These are phyloP conservation scores for Pseudopediastrum boryanum DNA, from an alignment of 139 green algal species.

Conservation along the genomic window DNA sequence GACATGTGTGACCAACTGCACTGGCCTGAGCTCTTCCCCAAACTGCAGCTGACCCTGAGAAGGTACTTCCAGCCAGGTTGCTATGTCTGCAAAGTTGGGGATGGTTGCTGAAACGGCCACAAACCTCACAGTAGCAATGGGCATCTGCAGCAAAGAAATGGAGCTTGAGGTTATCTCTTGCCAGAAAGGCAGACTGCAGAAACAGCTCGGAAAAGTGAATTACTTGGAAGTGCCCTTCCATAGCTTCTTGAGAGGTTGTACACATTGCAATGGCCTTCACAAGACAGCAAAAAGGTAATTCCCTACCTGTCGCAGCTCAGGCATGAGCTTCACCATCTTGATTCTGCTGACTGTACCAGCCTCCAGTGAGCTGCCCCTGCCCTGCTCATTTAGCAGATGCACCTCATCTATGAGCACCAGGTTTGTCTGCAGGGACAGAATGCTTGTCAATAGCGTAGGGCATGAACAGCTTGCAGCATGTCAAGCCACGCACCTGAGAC, in stretches of 20 bases:
- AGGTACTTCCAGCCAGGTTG: constrained; percentile 66
- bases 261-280: no score
- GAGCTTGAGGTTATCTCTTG: no score
- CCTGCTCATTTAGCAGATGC: constrained; percentile 83
- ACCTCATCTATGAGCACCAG: constrained; percentile 94
- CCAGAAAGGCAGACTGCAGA: no score
- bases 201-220: no score
- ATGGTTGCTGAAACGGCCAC: constrained; percentile 88
- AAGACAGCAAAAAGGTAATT: not conserved
- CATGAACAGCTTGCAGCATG: not conserved
- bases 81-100: constrained; percentile 69
- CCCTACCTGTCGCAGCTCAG: constrained; percentile 55
- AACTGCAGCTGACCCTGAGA: constrained; percentile 61
- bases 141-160: constrained; percentile 60
- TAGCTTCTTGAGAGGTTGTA: no score
- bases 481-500: constrained; percentile 46
- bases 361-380: constrained; percentile 80
- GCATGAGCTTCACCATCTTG: constrained; percentile 66
- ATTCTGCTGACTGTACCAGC: constrained; percentile 83
- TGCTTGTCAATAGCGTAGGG: not conserved
- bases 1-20: constrained; percentile 83
- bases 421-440: constrained; percentile 59
- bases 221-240: no score
- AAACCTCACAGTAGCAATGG: constrained; percentile 76
- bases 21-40: constrained; percentile 86